These are phyloP conservation scores for Neoboletus subvelutipes DNA, from an alignment of 768 basidiomycete species.

Conservation along the genomic window DNA sequence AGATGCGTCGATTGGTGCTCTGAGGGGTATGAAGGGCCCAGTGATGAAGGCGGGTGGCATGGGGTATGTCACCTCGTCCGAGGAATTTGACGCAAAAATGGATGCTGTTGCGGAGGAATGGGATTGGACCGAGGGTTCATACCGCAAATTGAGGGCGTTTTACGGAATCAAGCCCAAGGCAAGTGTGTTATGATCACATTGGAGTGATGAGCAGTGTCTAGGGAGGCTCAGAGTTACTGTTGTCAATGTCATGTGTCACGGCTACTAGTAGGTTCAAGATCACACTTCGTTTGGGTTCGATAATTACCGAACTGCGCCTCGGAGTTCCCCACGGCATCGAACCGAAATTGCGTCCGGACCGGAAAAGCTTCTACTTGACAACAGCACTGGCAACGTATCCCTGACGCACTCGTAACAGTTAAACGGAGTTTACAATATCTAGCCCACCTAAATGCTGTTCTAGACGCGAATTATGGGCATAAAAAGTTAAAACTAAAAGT, in stretches of 20 bases:
- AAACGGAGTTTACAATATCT: too few species aligned
- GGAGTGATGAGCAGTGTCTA: too few species aligned
- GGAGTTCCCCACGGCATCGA: background rate
- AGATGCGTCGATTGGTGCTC: conserved; percentile 18
- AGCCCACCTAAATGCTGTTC: too few species aligned
- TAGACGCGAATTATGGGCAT: too few species aligned
- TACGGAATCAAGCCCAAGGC: conserved; percentile 7
- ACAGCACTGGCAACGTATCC: too few species aligned
- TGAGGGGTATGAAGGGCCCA: conserved; percentile 22
- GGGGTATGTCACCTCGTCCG: conserved; percentile 14
- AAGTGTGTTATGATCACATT: background rate
- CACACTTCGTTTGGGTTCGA: background rate
- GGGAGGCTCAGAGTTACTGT: background rate
- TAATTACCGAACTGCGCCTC: background rate
- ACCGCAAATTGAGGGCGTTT: conserved; percentile 7
- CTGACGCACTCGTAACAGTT: too few species aligned
- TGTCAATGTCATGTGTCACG: too few species aligned
- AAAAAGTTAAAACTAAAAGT: too few species aligned
- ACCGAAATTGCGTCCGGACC: background rate
- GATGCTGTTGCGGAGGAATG: conserved; percentile 24
- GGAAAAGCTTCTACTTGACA: too few species aligned
- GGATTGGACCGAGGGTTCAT: conserved; percentile 7
- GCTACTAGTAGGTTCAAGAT: too few species aligned
- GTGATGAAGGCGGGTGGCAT: conserved; percentile 25
- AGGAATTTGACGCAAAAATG: conserved; percentile 20